These are phyloP conservation scores for Leishmania tropica DNA, from an alignment of 208 protist species.

Conservation along the genomic window DNA sequence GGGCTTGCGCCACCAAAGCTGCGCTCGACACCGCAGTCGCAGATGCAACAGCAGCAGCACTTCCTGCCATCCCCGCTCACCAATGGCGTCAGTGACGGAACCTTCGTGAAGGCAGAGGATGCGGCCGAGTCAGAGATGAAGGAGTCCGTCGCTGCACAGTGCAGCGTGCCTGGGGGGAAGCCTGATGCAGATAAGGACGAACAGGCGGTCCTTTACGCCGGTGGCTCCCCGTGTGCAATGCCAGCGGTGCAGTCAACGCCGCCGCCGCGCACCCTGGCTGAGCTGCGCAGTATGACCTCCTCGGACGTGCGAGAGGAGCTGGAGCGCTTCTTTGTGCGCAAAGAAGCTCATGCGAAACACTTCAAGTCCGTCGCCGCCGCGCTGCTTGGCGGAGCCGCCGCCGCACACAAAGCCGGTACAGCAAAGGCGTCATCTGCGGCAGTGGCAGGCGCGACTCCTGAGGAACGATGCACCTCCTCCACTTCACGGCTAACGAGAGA, in stretches of 20 bases:
- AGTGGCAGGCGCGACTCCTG: neutral
- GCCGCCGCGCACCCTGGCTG: slow-evolving; percentile 22
- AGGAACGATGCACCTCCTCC: neutral
- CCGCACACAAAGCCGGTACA: neutral
- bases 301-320: slow-evolving; percentile 67
- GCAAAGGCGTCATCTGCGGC: neutral
- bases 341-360: slow-evolving; percentile 25
- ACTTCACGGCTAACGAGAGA: neutral
- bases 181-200: neutral
- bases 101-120: neutral
- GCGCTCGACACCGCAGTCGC: neutral
- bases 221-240: slow-evolving; percentile 31
- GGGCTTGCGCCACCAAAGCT: slow-evolving; percentile 7
- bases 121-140: neutral
- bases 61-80: neutral
- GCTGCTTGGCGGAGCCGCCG: neutral
- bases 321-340: slow-evolving; percentile 62
- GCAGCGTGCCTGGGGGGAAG: neutral
- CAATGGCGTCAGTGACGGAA: neutral
- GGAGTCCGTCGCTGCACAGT: neutral
- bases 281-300: slow-evolving; percentile 64
- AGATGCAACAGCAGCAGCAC: neutral
- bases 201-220: slow-evolving; percentile 15
- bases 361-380: slow-evolving; percentile 35
- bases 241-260: slow-evolving; percentile 14